Evolutionary conservation across 2,329 filamentous ascomycete genomes (phyloP).

Genomic region (Scedosporium apiospermum): DNA sequence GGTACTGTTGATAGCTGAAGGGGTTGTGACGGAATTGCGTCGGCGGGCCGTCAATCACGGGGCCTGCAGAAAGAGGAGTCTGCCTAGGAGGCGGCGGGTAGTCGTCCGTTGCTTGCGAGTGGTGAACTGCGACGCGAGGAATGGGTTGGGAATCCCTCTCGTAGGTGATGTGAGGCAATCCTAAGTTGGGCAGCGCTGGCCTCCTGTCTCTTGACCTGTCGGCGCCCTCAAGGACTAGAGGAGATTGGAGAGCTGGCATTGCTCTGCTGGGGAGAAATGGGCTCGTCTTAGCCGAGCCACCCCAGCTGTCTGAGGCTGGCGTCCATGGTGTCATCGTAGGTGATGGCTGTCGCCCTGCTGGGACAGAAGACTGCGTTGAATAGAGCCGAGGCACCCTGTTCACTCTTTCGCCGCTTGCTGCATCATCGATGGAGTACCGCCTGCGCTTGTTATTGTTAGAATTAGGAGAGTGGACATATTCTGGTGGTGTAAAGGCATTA

Average conservation of each 20-base stretch:
- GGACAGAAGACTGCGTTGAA: slow-evolving; percentile 10
- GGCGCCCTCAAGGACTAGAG: slow-evolving; percentile 20
- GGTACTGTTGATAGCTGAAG: slow-evolving; percentile 26
- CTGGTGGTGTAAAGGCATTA: slow-evolving; percentile 27
- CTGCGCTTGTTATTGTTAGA: slow-evolving; percentile 31
- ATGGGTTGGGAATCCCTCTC: slow-evolving; percentile 24
- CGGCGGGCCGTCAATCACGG: slow-evolving; percentile 21
- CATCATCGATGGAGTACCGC: slow-evolving; percentile 31
- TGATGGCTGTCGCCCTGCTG: slow-evolving; percentile 16
- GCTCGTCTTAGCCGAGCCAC: slow-evolving; percentile 21
- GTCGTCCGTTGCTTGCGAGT: slow-evolving; percentile 20
- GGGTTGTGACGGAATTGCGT: slow-evolving; percentile 22
- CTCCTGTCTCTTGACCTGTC: slow-evolving; percentile 24
- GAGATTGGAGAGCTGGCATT: slow-evolving; percentile 21
- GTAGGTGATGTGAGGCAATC: slow-evolving; percentile 22
- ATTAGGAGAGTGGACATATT: slow-evolving; percentile 40
- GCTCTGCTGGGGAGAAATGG: slow-evolving; percentile 21
- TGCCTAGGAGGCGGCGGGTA: slow-evolving; percentile 19
- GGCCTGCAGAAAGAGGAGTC: slow-evolving; percentile 12
- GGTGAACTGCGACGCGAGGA: slow-evolving; percentile 20
- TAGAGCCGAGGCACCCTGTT: slow-evolving; percentile 39
- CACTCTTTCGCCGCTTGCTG: slow-evolving; percentile 26
- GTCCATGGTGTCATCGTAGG: slow-evolving; percentile 26
- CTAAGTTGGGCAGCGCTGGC: slow-evolving; percentile 30
- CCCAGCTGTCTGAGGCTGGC: slow-evolving; percentile 25